A percentile compares a stretch with the other conserved stretches of the same genome.
phyloP scores from a whole-genome alignment of 2,329 filamentous ascomycete species.

The Curvularia hawaiiensis region DNA sequence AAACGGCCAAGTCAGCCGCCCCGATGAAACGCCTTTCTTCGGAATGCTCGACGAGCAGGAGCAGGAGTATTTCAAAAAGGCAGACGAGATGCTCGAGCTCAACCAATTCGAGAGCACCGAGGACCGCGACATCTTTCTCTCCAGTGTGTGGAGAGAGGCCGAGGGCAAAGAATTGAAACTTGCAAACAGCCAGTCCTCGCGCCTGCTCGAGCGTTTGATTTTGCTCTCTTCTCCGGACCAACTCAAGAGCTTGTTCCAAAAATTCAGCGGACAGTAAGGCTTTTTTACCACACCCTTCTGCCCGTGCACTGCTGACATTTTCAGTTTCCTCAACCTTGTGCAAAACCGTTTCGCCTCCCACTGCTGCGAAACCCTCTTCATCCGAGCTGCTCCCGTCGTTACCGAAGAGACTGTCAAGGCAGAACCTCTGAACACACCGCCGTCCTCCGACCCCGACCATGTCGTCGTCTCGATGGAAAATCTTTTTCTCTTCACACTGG shows the following conservation, averaged over 20 bases:
- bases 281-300: constrained; percentile 1
- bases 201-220: constrained; percentile 90
- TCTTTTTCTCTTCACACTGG: constrained; percentile 79
- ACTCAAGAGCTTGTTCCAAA: constrained; percentile 84
- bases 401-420: constrained; percentile 69
- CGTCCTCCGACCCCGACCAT: constrained; percentile 55
- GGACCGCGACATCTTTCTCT: constrained; percentile 61
- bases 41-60: constrained; percentile 91
- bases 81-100: constrained; percentile 86
- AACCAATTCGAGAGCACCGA: constrained; percentile 84
- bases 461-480: constrained; percentile 75
- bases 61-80: constrained; percentile 92
- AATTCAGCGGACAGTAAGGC: constrained; percentile 76
- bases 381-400: constrained; percentile 78
- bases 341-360: constrained; percentile 97
- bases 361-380: constrained; percentile 93
- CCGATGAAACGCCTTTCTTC: constrained; percentile 77
- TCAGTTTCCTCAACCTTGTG: constrained; percentile 79
- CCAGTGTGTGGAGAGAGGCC: constrained; percentile 85
- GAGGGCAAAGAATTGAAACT: constrained; percentile 94
- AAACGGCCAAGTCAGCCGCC: constrained; percentile 39
- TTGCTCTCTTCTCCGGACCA: constrained; percentile 77
- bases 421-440: constrained; percentile 49
- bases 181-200: constrained; percentile 91
- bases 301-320: constrained; percentile 15